phyloP scores from a whole-genome alignment of 495 filamentous ascomycete genomes.

The Diplogelasinospora grovesii region DNA sequence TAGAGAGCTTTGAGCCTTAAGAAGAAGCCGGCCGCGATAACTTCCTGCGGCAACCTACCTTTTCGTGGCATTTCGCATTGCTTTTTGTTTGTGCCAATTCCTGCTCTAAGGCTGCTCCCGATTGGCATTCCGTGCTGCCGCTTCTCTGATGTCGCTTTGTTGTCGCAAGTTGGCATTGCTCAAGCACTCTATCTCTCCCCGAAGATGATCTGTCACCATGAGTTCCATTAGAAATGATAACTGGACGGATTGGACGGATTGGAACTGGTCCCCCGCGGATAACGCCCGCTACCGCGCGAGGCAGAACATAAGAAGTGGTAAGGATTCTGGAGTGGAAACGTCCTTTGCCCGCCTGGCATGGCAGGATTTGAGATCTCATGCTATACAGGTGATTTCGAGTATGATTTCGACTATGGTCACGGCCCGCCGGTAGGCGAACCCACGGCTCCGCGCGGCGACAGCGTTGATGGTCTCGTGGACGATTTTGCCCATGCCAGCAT shows the following conservation, averaged over 20 bases:
- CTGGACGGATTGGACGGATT: constrained; percentile 10
- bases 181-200: neutral
- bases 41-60: neutral
- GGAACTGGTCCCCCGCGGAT: constrained; percentile 4
- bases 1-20: neutral
- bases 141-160: constrained; percentile 9
- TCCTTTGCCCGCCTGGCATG: no score
- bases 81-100: neutral
- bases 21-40: neutral
- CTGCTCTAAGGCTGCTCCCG: neutral
- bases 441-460: constrained; percentile 5
- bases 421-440: neutral
- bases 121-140: neutral
- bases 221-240: constrained; percentile 6
- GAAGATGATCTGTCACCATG: constrained; percentile 17
- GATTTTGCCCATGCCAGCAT: constrained; percentile 3
- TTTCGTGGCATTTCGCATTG: no score
- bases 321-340: no score
- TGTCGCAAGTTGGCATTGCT: neutral
- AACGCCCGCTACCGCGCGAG: no score
- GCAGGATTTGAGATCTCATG: no score
- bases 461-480: constrained; percentile 4
- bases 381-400: no score
- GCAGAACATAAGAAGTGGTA: no score
- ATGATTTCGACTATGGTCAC: constrained; percentile 1